Evolutionary conservation across 202 grass and related monocot species (phyloP), one percentile per base, ranked within the genome.

Genomic region (Hordeum pubiflorum): DNA sequence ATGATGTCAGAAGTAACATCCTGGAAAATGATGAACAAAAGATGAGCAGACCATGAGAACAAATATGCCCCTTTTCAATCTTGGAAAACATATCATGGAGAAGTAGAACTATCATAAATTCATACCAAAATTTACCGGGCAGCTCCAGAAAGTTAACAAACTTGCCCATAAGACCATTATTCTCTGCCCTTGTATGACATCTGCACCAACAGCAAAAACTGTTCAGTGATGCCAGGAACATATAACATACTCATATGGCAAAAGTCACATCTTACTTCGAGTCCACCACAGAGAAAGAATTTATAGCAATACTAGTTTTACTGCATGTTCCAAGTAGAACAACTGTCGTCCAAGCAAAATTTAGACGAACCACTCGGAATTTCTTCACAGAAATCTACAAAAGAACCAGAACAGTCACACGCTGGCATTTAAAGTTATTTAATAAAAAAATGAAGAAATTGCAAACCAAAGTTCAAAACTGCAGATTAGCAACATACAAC

Each of bases 51-150:
- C 37, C 18, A 13, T 74, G 56, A 77, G 44, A 72, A 77, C 34
- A 55, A 39, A 46, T 27, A 48, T 12, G 10, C 50, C 18, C 22
- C 48, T 41, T 61, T 13, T 50, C 64, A 78, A 50, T 31, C 56
- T 58, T 46, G 41, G 56, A 21, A 44, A 54, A 15, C 38, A 63
- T 71, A 57, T 68, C 20, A 23, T 58, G 52, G 17, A 69, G 10
- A 80, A 82, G 61, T 72, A 82, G 62, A 78, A 69, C 13, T 46
- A 79, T 85, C 40, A 69, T 37, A 83, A 81, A 38, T n/a, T 5
- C 72, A 60, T 89, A 98, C 95, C 95, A 98, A 93, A 98, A 94
- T 89, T 75, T 92, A 78, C 84, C 37, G 61, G 86, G 85, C 82
- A 79, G 69, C 57, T 91, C 86, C 72, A 98, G 60, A 86, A 92